Evolutionary conservation across 2,329 filamentous ascomycete genomes (phyloP).

Genomic region (Cladosporium sp.): DNA sequence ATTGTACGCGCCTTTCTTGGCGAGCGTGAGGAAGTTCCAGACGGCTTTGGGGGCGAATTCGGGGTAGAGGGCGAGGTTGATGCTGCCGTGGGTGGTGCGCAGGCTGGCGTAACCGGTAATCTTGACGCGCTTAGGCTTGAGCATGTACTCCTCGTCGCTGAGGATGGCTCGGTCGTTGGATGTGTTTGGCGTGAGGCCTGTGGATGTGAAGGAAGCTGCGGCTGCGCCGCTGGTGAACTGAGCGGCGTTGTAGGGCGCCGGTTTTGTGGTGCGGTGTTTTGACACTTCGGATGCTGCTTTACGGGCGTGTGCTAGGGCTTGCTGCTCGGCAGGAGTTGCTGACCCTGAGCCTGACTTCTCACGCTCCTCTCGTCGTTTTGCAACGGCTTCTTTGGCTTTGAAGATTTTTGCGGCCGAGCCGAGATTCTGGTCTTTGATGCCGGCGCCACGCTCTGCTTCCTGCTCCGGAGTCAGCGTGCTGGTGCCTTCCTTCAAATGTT

Average conservation of each 20-base stretch:
- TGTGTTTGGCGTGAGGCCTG: constrained; percentile 88
- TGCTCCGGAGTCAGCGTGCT: constrained; percentile 67
- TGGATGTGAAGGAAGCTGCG: constrained; percentile 93
- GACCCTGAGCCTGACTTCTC: constrained; percentile 37
- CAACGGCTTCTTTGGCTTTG: constrained; percentile 90
- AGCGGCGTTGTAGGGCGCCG: constrained; percentile 76
- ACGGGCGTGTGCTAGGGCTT: constrained; percentile 56
- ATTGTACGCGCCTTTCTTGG: constrained; percentile 87
- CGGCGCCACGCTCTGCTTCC: constrained; percentile 60
- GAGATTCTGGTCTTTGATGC: constrained; percentile 75
- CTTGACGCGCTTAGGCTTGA: constrained; percentile 85
- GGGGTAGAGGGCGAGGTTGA: constrained; percentile 87
- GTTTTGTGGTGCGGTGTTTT: constrained; percentile 36
- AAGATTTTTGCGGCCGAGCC: constrained; percentile 81
- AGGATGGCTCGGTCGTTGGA: constrained; percentile 82
- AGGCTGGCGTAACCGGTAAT: constrained; percentile 89
- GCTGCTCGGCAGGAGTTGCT: constrained; percentile 27
- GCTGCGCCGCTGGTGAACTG: constrained; percentile 86
- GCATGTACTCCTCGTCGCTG: constrained; percentile 94
- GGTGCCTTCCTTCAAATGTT: constrained; percentile 81
- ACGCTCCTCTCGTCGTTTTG: constrained; percentile 77
- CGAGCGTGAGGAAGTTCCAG: constrained; percentile 91
- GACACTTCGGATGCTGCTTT: constrained; percentile 48
- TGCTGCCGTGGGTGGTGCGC: constrained; percentile 77
- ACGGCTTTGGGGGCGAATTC: constrained; percentile 91